phyloP scores from a whole-genome alignment of 2,329 filamentous ascomycete species.

The Fusarium mexicanum region DNA sequence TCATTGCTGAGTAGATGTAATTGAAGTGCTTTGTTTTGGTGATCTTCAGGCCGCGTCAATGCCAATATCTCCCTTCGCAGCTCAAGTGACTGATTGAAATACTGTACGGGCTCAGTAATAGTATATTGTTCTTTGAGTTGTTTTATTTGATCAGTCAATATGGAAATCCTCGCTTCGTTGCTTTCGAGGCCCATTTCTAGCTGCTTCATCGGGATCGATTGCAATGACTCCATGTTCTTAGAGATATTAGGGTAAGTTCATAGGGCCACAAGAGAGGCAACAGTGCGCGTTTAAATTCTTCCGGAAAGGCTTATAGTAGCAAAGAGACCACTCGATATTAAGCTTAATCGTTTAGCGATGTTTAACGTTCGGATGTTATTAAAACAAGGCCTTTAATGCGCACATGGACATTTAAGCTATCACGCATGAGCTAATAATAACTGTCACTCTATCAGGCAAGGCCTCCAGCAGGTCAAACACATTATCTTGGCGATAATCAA shows the following conservation, averaged over 20 bases:
- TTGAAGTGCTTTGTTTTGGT: neutral
- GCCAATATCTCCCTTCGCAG: neutral
- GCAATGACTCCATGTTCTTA: neutral
- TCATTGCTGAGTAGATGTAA: neutral
- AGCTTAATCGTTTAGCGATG: neutral
- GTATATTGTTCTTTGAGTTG: neutral
- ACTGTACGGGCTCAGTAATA: neutral
- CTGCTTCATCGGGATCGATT: rapidly evolving
- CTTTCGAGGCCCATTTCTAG: rapidly evolving
- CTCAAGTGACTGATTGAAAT: neutral
- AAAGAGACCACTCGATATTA: neutral
- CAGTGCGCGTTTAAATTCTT: rapidly evolving
- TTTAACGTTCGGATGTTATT: neutral
- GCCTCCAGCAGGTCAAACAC: rapidly evolving
- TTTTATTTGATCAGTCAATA: neutral
- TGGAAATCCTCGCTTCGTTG: neutral
- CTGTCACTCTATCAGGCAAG: rapidly evolving
- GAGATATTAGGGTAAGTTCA: rapidly evolving
- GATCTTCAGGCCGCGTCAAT: rapidly evolving
- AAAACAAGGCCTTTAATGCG: rapidly evolving
- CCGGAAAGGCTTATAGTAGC: neutral
- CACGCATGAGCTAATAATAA: neutral
- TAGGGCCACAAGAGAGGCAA: no score
- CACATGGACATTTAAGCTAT: no score
- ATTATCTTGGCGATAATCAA: neutral